Evolutionary conservation across 2,329 filamentous ascomycete genomes (phyloP), one percentile per base, ranked within the genome.

Genomic region (Fusarium tupiense): DNA sequence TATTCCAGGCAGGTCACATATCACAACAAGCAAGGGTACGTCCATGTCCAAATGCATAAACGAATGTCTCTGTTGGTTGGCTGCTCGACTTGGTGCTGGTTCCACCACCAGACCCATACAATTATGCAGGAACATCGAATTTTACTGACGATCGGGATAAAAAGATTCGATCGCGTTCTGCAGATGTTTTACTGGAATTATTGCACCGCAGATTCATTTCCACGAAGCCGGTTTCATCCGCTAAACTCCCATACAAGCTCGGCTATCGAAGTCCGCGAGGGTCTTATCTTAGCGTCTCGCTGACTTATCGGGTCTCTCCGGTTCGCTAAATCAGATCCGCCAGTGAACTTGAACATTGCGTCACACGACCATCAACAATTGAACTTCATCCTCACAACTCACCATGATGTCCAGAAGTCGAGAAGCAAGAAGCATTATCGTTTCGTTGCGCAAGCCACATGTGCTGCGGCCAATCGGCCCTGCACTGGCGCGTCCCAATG

Each of bases 381-480:
- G 52, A 50, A 37, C 54, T 54, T 37, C 59, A 33, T 37, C 29
- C 40, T 54, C 44, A 52, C 60, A 26, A 66, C 56, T 60, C 33
- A 56, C 37, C n/a, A 76, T 69, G 57, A 70, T 75, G 61, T 37
- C 41, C 13, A 73, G 49, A 29, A 63, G 49, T 29, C 61, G 47
- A 43, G 54, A 63, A 57, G 63, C 54, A 3, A 64, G 54, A 44
- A 59, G 53, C 24, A 3, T 66, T 2, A 14, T 58, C 9, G 61
- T 72, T 54, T 73, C 66, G 13, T 9, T 76, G 5, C 57, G 49
- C 2, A 65, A 52, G 9, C 14, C 60, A 3, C 22, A 41, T 20
- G 8, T 35, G 2, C 46, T 58, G 2, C 53, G 31, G 7, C 11
- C n/a, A 5, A 11, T 37, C 9, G 22, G 29, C 11, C 22, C 56